phyloP scores from a whole-genome alignment of 2,329 filamentous ascomycete species.

The Colletotrichum orbiculare region DNA sequence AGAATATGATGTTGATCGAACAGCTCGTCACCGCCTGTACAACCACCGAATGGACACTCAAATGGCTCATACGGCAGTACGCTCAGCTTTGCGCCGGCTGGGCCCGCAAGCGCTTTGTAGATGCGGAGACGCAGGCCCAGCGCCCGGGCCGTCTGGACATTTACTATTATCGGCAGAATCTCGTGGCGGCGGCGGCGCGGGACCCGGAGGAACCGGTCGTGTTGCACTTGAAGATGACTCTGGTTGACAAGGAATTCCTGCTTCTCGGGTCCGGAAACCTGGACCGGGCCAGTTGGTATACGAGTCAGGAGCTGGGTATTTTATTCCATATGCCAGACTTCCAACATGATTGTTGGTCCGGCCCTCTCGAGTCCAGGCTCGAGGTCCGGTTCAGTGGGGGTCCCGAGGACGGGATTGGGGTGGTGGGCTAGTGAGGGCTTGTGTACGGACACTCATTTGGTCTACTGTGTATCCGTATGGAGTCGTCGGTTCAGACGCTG shows the following conservation, averaged over 20 bases:
- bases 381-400: conserved; percentile 41
- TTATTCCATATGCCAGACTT: conserved; percentile 60
- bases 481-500: conserved; percentile 1
- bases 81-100: conserved; percentile 42
- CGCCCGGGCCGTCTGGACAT: conserved; percentile 64
- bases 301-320: conserved; percentile 84
- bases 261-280: conserved; percentile 85
- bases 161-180: conserved; percentile 65
- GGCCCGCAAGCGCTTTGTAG: conserved; percentile 35
- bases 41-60: conserved; percentile 74
- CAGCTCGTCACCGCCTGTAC: conserved; percentile 84
- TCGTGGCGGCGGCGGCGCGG: conserved; percentile 39
- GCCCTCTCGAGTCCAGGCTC: conserved; percentile 49
- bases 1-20: conserved; percentile 79
- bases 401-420: background rate
- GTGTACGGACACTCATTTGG: background rate
- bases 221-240: conserved; percentile 80
- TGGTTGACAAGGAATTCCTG: conserved; percentile 75
- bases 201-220: conserved; percentile 71
- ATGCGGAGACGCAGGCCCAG: conserved; percentile 56
- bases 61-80: conserved; percentile 68
- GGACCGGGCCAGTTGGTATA: conserved; percentile 88
- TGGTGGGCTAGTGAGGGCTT: conserved; percentile 25
- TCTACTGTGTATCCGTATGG: background rate
- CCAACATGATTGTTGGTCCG: conserved; percentile 51